Conservation (phyloP, 2,329 filamentous ascomycete species). For the Clarireedia monteithiana region DNA sequence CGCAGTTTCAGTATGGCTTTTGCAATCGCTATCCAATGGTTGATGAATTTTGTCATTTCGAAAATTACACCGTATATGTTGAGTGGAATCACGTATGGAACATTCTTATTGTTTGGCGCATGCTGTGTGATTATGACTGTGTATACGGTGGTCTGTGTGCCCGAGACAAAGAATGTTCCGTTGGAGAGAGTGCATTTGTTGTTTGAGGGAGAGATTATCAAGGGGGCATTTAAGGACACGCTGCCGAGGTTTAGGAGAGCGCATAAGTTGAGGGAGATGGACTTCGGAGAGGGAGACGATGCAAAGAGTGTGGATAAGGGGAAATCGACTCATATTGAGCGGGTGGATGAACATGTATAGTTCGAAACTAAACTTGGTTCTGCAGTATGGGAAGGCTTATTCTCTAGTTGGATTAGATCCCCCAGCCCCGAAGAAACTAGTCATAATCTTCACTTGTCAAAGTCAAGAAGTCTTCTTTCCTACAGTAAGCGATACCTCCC, state of each 20-base stretch:
- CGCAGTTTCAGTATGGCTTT: slow-evolving; percentile 46
- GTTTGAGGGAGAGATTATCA: slow-evolving; percentile 12
- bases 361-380: too few relatives aligned
- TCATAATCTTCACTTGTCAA: too few relatives aligned
- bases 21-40: slow-evolving; percentile 59
- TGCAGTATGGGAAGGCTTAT: too few relatives aligned
- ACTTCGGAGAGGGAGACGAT: neutral
- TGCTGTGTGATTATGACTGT: slow-evolving; percentile 9
- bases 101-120: slow-evolving; percentile 20
- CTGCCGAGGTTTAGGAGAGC: slow-evolving; percentile 1
- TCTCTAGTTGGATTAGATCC: too few relatives aligned
- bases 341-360: too few relatives aligned
- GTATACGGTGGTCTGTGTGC: slow-evolving; percentile 31
- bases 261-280: neutral
- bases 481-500: too few relatives aligned
- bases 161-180: slow-evolving; percentile 62
- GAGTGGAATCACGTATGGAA: slow-evolving; percentile 19
- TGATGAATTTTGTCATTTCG: slow-evolving; percentile 66
- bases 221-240: slow-evolving; percentile 1
- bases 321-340: too few relatives aligned
- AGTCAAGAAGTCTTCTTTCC: too few relatives aligned
- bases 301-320: neutral
- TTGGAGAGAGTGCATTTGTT: slow-evolving; percentile 46
- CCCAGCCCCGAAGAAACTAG: too few relatives aligned
- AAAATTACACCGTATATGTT: slow-evolving; percentile 23